A percentile compares a stretch with the other conserved stretches of the same genome.
phyloP scores from a whole-genome alignment of 441 rosid species.

The Croton setiger region DNA sequence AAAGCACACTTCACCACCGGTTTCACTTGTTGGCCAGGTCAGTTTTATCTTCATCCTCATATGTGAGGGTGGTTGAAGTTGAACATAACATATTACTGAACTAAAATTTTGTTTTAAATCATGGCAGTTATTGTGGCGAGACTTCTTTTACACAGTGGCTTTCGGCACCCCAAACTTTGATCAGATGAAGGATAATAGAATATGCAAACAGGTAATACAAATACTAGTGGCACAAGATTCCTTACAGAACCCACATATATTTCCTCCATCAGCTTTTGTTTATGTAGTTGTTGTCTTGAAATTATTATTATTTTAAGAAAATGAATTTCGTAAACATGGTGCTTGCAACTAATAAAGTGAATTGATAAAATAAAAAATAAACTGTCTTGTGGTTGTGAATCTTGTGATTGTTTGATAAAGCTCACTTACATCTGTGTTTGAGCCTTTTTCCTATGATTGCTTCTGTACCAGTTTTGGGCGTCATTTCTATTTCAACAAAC shows the following conservation, averaged over 20 bases:
- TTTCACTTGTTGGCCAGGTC: slow-evolving; percentile 95
- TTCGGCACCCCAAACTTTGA: slow-evolving; percentile 91
- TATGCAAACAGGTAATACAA: slow-evolving; percentile 82
- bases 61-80: not conserved
- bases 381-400: not conserved
- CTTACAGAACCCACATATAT: not conserved
- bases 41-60: slow-evolving; percentile 17
- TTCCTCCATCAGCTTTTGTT: slow-evolving; percentile 11
- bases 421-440: not conserved
- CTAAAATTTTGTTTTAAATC: slow-evolving; percentile 23
- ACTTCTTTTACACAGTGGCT: slow-evolving; percentile 87
- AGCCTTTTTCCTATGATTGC: not conserved
- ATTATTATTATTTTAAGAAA: not conserved
- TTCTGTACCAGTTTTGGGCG: not conserved
- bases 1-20: slow-evolving; percentile 84
- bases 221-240: not conserved
- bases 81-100: slow-evolving; percentile 5
- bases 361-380: slow-evolving; percentile 1
- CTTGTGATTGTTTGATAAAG: not conserved
- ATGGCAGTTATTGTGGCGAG: slow-evolving; percentile 82
- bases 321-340: not conserved
- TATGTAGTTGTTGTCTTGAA: not conserved
- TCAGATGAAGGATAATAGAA: slow-evolving; percentile 69
- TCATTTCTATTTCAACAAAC: not conserved
- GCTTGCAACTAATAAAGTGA: not conserved